Base-by-base conservation (phyloP, 345 rosid genomes). In the Eucalyptus fibrosa region DNA sequence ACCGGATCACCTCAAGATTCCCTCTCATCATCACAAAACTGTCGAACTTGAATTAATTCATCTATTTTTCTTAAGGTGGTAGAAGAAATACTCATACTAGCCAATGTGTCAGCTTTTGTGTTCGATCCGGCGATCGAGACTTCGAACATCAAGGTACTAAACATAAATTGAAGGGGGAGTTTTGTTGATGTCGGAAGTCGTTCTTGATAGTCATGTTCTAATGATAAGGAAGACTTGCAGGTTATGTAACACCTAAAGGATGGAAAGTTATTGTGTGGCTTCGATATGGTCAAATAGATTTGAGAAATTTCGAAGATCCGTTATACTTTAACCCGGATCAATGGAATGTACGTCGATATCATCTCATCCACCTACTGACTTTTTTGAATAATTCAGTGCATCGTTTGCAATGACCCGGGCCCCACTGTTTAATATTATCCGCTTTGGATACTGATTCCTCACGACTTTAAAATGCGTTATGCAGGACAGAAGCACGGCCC, bases 181-280 rank as follows among this genome's bases (percentile, higher is more conserved):
- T 51, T 50, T 26, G 32, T 26, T 49, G 55, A 28, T 47, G 15
- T 86, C 37, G 32, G 59, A 65, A 65, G 56, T 28, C 59, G 32
- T 86, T 86, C 87, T 23, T 83, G 18, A 28, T 62, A 30, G 40
- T 40, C 72, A 21, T 42, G n/a, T 17, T 40, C 80, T 9, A 50
- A 34, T 90, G 67, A 85, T 30, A n/a, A 65, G 37, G 17, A 65
- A 65, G 77, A 65, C 77, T 65, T 65, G 19, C 77, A 93, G 94
- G 93, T 89, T 88, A 89, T 40, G 90, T 37, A 50, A 92, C 92
- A 44, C 95, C 95, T 9, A 89, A 93, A 86, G 83, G 49, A 16
- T 92, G 95, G 93, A 92, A 69, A 50, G 93, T 93, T 15, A 55
- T 92, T 17, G 9, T 88, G 12, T 92, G 92, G 93, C 18, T 88